These are phyloP conservation scores for Thelonectria discophora DNA, from an alignment of 2,329 filamentous ascomycete species.

Conservation along the genomic window DNA sequence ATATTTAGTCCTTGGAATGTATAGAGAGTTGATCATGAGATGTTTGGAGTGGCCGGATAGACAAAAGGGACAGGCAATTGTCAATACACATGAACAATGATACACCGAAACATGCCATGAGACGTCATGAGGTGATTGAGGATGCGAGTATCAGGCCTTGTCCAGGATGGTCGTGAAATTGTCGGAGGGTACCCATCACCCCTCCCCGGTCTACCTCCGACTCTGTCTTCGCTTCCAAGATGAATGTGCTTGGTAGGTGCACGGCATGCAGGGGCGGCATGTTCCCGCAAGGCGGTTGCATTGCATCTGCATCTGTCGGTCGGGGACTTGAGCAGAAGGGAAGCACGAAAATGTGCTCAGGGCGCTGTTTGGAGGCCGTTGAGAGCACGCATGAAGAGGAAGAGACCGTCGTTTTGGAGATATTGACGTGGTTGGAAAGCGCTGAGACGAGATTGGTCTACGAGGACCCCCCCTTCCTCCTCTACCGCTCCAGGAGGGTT, in stretches of 20 bases:
- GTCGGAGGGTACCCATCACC: slow-evolving; percentile 10
- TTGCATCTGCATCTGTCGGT: slow-evolving; percentile 24
- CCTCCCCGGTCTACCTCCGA: slow-evolving; percentile 13
- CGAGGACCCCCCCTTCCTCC: neutral
- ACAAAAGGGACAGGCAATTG: slow-evolving; percentile 2
- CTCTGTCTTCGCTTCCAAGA: slow-evolving; percentile 16
- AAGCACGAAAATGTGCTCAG: slow-evolving; percentile 20
- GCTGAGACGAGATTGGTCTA: slow-evolving; percentile 29
- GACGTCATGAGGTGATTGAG: slow-evolving; percentile 18
- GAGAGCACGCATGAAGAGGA: neutral
- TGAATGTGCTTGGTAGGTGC: neutral
- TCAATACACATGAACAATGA: slow-evolving; percentile 13
- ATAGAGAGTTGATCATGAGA: slow-evolving; percentile 14
- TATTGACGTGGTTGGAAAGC: slow-evolving; percentile 24
- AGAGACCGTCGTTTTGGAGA: slow-evolving; percentile 15
- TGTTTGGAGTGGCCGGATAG: neutral
- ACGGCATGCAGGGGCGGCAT: slow-evolving; percentile 25
- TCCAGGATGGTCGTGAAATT: slow-evolving; percentile 12
- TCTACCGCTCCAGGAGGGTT: slow-evolving; percentile 6
- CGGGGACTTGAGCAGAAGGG: slow-evolving; percentile 19
- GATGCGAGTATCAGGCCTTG: slow-evolving; percentile 5
- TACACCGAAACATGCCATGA: slow-evolving; percentile 8
- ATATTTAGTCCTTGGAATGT: neutral
- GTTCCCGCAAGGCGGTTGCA: slow-evolving; percentile 14
- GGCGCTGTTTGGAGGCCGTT: slow-evolving; percentile 19